Percentiles rank a stretch among this genome's conserved stretches.
Conservation (phyloP, 75 land plant species). For the Picea sitchensis region DNA sequence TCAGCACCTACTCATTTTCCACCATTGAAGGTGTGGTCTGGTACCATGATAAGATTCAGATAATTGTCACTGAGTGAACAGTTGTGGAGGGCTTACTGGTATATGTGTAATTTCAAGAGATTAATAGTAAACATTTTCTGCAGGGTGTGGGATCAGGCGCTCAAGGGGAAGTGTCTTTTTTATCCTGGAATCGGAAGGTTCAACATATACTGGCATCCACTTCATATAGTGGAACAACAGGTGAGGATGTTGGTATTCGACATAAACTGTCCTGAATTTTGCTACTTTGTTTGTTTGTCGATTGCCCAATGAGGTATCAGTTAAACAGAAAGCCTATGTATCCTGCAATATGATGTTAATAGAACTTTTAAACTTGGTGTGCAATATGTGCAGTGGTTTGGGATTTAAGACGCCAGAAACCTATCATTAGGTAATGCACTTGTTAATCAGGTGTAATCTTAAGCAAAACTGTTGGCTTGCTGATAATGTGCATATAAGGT, state of each 20-base stretch:
- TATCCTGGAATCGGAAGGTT: constrained; percentile 94
- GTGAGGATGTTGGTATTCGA: constrained; percentile 30
- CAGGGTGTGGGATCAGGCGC: constrained; percentile 62
- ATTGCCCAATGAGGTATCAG: background rate
- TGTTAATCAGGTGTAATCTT: background rate
- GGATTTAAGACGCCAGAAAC: constrained; percentile 89
- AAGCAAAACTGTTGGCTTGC: background rate
- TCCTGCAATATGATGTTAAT: background rate
- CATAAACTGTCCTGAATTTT: background rate
- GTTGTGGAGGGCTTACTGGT: background rate
- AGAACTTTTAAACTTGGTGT: background rate
- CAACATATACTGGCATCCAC: constrained; percentile 84
- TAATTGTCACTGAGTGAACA: background rate
- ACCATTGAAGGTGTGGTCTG: constrained; percentile 58
- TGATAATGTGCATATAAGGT: background rate
- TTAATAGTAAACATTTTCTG: constrained; percentile 4
- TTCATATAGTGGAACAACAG: constrained; percentile 80
- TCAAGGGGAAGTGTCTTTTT: constrained; percentile 70
- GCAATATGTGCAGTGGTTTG: constrained; percentile 69
- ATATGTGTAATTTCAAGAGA: background rate
- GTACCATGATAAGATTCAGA: background rate
- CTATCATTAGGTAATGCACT: constrained; percentile 68
- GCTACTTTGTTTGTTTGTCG: background rate
- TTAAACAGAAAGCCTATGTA: background rate
- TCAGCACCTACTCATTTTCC: constrained; percentile 64